phyloP scores from a whole-genome alignment of 345 rosid species.

The Camelina sativa region DNA sequence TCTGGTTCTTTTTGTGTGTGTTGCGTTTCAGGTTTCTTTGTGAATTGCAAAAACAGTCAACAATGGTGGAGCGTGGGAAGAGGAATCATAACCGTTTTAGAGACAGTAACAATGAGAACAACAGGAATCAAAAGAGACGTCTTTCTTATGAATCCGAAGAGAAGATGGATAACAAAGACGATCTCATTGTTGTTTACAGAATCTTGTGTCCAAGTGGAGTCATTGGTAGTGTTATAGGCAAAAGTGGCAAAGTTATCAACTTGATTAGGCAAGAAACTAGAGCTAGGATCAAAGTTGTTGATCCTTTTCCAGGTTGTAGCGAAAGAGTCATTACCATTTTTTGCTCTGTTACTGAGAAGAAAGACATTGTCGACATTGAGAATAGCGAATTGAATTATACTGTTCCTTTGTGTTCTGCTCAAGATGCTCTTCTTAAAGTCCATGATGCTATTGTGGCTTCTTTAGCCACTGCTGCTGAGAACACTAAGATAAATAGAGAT shows the following conservation, averaged over 20 bases:
- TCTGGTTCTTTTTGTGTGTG: not conserved
- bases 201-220: slow-evolving; percentile 86
- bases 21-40: slow-evolving; percentile 27
- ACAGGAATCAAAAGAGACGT: slow-evolving; percentile 70
- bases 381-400: slow-evolving; percentile 50
- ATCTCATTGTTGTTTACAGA: slow-evolving; percentile 68
- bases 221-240: slow-evolving; percentile 97
- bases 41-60: not conserved
- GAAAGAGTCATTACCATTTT: slow-evolving; percentile 80
- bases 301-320: slow-evolving; percentile 77
- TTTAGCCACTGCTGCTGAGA: slow-evolving; percentile 53
- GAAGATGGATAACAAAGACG: slow-evolving; percentile 49
- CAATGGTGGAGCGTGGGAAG: slow-evolving; percentile 85
- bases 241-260: slow-evolving; percentile 87
- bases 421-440: slow-evolving; percentile 85
- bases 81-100: slow-evolving; percentile 60
- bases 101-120: slow-evolving; percentile 56
- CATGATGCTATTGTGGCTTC: slow-evolving; percentile 72
- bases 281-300: slow-evolving; percentile 92
- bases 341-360: slow-evolving; percentile 72
- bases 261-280: slow-evolving; percentile 85
- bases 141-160: slow-evolving; percentile 56
- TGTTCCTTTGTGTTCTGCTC: slow-evolving; percentile 75
- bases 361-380: slow-evolving; percentile 63
- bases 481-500: slow-evolving; percentile 61